Base-by-base conservation (phyloP, 1,139 yeast species). In the Blastobotrys apis region DNA sequence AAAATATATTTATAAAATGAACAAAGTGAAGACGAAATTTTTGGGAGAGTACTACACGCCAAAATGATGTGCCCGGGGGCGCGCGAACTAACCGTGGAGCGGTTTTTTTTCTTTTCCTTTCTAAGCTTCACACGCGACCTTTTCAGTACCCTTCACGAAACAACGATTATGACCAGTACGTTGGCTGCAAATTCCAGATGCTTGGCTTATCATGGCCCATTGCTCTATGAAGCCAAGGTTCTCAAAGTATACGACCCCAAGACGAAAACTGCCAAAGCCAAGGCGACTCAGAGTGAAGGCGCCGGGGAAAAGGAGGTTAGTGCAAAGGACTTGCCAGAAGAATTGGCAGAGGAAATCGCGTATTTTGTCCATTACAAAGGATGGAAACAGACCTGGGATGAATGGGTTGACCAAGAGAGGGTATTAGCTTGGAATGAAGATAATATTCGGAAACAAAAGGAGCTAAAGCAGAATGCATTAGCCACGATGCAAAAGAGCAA, bases 301-400 rank as follows among this genome's bases (percentile, higher is more conserved):
- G 56, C 56, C 4, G 58, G 55, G 3, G 51, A 30, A 55, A 63
- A 40, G 61, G 48, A 48, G 12, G 59, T 48, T 23, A 50, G 50
- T 13, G 23, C 48, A 6, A 60, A 20, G 15, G 72, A 66, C 36
- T 63, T 80, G 27, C 82, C 87, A 1, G 66, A 60, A 13, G 73
- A 69, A 2, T 59, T 74, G 31, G 57, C 51, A 27, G 54, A 53
- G 27, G 53, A 66, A 43, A 62, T 69, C 45, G 73, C 80, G 46
- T 90, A 78, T 63, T 81, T 72, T 53, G 78, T 92, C 8, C 98
- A 92, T 61, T 92, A 92, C 65, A 85, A 82, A 57, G 97, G 98
- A 2, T 92, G 98, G 98, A 92, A 88, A 58, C 67, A 81, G 17
- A 81, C 90, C 51, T 90, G 97, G 97, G 97, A 92, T 62, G 98